phyloP scores from a whole-genome alignment of 164 flowering plant genomes.

The Vitis cinerea region DNA sequence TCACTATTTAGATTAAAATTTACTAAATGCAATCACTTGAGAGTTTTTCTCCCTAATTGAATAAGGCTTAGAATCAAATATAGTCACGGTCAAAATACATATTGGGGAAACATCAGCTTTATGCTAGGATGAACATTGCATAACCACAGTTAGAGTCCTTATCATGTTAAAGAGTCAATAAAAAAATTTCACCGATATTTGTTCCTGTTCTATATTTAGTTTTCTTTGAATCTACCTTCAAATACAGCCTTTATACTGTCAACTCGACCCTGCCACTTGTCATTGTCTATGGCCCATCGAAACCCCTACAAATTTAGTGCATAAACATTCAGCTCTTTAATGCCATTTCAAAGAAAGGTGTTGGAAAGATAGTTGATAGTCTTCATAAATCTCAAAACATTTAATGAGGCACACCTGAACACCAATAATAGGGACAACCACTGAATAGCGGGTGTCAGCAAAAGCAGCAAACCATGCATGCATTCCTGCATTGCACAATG shows the following conservation, averaged over 20 bases:
- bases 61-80: not conserved
- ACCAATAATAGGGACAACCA: constrained; percentile 88
- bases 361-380: not conserved
- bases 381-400: not conserved
- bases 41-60: too few species aligned
- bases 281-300: constrained; percentile 88
- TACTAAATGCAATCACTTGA: not conserved
- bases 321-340: not conserved
- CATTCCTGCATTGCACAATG: constrained; percentile 64
- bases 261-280: constrained; percentile 90
- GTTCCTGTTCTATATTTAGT: too few species aligned
- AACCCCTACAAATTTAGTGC: constrained; percentile 57
- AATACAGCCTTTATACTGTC: constrained; percentile 82
- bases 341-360: not conserved
- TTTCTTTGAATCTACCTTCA: constrained; percentile 52
- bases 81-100: not conserved
- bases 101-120: not conserved
- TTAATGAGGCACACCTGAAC: constrained; percentile 59
- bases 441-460: constrained; percentile 82
- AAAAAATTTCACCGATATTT: too few species aligned
- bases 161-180: too few species aligned
- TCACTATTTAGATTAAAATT: not conserved
- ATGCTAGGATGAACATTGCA: too few species aligned
- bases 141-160: too few species aligned
- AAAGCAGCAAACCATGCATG: constrained; percentile 96